Base-by-base conservation (phyloP, 495 filamentous ascomycete species). In the Aspergillus baeticus region DNA sequence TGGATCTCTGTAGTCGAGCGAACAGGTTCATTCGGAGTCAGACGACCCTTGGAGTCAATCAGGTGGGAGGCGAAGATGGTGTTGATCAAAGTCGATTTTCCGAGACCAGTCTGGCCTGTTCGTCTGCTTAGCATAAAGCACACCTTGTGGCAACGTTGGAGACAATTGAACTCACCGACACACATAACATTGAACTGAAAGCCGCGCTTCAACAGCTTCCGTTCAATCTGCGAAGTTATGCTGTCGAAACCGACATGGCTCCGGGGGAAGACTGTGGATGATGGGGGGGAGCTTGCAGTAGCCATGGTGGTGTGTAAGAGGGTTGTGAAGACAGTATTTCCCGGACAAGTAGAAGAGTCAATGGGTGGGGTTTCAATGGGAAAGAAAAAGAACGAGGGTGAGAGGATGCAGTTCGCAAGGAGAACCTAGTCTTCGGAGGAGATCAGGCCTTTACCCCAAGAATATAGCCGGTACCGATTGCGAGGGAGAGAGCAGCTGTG, bases 151-250 rank as follows among this genome's bases (percentile, higher is more conserved):
- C 8, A 2, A 15, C 10, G 46, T 39, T 21, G 37, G 38, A 4
- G 38, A 50, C 13, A 51, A 20, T 21, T 52, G 50, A 36, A 86
- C 93, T 70, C 80, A 98, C 94, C 94, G 76, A 99, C 94, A 75
- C 95, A 98, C 77, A 99, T 99, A 64, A 99, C 87, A 74, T 99
- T 99, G 84, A 99, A 99, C 76, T 99, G 94, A 75, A 99, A 99
- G 63, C 94, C 94, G 71, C 94, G 92, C 84, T 99, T 99, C 74
- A 99, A 78, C 63, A 99, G 89, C 86, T 99, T 99, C 77, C 89
- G 87, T 84, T 98, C 93, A 65, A 98, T 97, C 79, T 98, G 92
- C 34, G 86, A 89, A 55, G 92, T 96, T 77, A 98, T 97, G 77
- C 94, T 97, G 80, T 98, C 92, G 79, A 98, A 96, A 84, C 95